Evolutionary conservation across 2,329 filamentous ascomycete genomes (phyloP), one percentile per base, ranked within the genome.

Genomic region (Pseudofabraea citricarpa): DNA sequence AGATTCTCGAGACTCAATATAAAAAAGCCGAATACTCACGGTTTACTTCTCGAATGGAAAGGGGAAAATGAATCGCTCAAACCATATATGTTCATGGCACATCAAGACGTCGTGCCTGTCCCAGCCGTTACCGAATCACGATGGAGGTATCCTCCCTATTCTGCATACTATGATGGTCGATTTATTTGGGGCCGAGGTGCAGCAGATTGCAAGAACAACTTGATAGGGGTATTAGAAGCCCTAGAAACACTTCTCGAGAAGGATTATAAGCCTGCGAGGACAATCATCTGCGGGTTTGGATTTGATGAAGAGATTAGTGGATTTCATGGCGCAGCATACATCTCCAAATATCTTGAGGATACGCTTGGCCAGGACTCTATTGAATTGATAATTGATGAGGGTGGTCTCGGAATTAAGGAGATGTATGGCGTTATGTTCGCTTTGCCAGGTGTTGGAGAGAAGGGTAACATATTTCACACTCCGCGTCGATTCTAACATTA

Each of bases 251-350:
- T 81, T 0, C 60, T 84, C 13, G 41, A 51, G 22, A 67, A 75
- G 27, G 60, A 64, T 0, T 83, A 73, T 66, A 52, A 62, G 1
- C 80, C 79, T 0, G 69, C 65, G 42, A 69, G 81, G 36, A 81
- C 77, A 0, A 64, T 84, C 5, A 57, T 85, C 3, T 54, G 83
- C 4, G 76, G 75, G 2, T 81, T 83, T 51, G 81, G 81, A 0
- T 85, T 82, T 46, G 81, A 85, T 45, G 81, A 85, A 50, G 81
- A 85, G 57, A 77, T 73, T 38, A 73, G 72, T n/a, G 77, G 79
- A 6, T 65, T 62, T 16, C 68, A 75, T 18, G 80, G 81, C 4
- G 81, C 81, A 0, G 72, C 69, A 0, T 60, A 64, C 3, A 73
- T 84, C 26, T 68, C 72, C 1, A 54, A 67, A 8, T 69, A 68